Evolutionary conservation across 2,329 filamentous ascomycete genomes (phyloP).

Genomic region (Claviceps purpurea): DNA sequence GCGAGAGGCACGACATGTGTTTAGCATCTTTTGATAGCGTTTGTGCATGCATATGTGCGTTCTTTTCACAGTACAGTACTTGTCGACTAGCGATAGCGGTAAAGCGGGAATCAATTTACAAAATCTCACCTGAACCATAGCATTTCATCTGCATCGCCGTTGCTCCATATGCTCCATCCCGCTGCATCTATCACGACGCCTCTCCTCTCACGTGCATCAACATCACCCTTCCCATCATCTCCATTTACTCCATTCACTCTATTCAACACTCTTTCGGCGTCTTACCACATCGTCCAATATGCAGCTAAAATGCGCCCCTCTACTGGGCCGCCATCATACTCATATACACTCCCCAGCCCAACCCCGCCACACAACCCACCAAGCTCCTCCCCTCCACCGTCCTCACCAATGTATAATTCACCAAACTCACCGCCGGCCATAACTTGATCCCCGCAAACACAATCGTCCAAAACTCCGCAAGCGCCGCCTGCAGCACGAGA

Average conservation of each 20-base stretch:
- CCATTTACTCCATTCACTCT: too few species aligned
- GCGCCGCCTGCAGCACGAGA: constrained; percentile 28
- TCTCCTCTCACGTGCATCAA: neutral
- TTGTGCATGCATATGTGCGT: neutral
- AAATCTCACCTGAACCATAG: neutral
- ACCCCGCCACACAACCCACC: constrained; percentile 56
- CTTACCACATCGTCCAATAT: neutral
- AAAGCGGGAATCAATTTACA: neutral
- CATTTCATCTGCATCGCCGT: neutral
- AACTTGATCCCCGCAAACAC: constrained; percentile 54
- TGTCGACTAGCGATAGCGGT: neutral
- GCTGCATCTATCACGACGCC: neutral
- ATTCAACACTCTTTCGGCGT: neutral
- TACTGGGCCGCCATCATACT: constrained; percentile 40
- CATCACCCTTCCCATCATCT: neutral
- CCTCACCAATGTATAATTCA: constrained; percentile 56
- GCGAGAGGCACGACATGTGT: neutral
- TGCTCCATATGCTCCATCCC: too few species aligned
- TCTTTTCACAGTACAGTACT: too few species aligned
- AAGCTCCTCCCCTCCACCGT: constrained; percentile 59
- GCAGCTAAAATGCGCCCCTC: neutral
- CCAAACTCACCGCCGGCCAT: constrained; percentile 56
- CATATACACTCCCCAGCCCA: constrained; percentile 64
- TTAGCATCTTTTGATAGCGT: neutral
- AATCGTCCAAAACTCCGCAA: constrained; percentile 48